phyloP scores from a whole-genome alignment of 257 asterid species.

The Capsicum baccatum region DNA sequence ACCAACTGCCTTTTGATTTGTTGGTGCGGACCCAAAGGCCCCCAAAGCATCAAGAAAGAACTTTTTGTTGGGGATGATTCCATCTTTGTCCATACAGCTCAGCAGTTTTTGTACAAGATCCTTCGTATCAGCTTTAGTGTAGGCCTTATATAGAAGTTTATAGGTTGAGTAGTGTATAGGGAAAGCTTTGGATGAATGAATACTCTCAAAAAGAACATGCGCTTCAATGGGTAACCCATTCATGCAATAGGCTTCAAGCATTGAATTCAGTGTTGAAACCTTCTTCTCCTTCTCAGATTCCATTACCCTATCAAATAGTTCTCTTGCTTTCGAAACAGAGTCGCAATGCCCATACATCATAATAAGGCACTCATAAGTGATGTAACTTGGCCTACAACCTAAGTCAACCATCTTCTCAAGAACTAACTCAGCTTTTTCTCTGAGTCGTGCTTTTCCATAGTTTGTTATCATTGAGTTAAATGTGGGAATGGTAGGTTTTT shows the following conservation, averaged over 20 bases:
- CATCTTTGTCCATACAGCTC: conserved; percentile 75
- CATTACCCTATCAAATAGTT: conserved; percentile 60
- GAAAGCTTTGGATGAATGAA: conserved; percentile 47
- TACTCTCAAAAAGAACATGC: conserved; percentile 62
- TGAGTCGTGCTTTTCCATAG: conserved; percentile 88
- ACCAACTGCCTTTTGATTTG: conserved; percentile 45
- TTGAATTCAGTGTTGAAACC: conserved; percentile 80
- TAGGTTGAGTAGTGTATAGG: conserved; percentile 71
- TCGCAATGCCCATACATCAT: conserved; percentile 85
- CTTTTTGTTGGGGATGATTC: conserved; percentile 80
- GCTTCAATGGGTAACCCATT: conserved; percentile 84
- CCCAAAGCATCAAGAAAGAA: conserved; percentile 89
- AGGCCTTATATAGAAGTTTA: conserved; percentile 84
- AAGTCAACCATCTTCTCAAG: conserved; percentile 68
- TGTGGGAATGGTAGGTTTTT: conserved; percentile 81
- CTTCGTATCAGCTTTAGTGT: conserved; percentile 81
- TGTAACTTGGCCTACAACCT: conserved; percentile 81
- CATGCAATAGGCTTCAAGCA: conserved; percentile 88
- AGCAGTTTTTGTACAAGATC: conserved; percentile 67
- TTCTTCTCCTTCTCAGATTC: conserved; percentile 69
- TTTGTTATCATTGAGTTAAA: conserved; percentile 94
- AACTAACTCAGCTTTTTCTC: conserved; percentile 73
- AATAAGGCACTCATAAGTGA: conserved; percentile 83
- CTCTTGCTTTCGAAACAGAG: conserved; percentile 76
- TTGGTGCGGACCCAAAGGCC: conserved; percentile 60